Percentiles rank a stretch among this genome's conserved stretches.
These are phyloP conservation scores for Diplocarpon rosae DNA, from an alignment of 2,329 filamentous ascomycete genomes.

Conservation along the genomic window DNA sequence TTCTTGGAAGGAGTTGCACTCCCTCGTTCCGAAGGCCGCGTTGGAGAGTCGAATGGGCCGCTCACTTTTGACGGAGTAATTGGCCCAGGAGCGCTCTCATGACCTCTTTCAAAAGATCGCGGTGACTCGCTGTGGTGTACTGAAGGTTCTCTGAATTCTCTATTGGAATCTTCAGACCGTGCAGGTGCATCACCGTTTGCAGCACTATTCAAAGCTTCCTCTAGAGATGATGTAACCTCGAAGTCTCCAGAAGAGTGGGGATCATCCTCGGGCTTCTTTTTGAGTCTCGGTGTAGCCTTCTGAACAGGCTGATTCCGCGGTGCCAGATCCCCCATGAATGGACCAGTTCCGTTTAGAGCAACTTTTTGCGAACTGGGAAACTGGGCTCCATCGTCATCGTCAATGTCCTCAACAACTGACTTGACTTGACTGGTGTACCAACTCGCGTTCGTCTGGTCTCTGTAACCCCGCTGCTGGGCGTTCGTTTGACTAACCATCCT, in stretches of 20 bases:
- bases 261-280: neutral
- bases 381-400: constrained; percentile 31
- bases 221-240: constrained; percentile 26
- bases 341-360: constrained; percentile 7
- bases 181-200: neutral
- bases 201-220: constrained; percentile 24
- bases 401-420: constrained; percentile 30
- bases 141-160: neutral
- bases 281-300: constrained; percentile 1
- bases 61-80: neutral
- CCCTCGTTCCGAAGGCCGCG: constrained; percentile 10
- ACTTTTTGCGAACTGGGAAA: constrained; percentile 19
- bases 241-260: constrained; percentile 20
- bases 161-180: neutral
- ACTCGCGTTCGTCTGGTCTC: constrained; percentile 69
- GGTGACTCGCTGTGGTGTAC: neutral
- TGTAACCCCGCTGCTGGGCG: constrained; percentile 53
- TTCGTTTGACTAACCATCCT: constrained; percentile 57
- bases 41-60: neutral
- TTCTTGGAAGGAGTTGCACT: constrained; percentile 15
- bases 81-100: neutral
- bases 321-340: constrained; percentile 1
- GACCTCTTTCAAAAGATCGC: neutral
- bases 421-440: constrained; percentile 71
- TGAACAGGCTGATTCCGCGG: neutral